Percentiles rank a stretch among this genome's conserved stretches.
Evolutionary conservation across 305 asterid genomes (phyloP).

Genomic region (Lippia alba): DNA sequence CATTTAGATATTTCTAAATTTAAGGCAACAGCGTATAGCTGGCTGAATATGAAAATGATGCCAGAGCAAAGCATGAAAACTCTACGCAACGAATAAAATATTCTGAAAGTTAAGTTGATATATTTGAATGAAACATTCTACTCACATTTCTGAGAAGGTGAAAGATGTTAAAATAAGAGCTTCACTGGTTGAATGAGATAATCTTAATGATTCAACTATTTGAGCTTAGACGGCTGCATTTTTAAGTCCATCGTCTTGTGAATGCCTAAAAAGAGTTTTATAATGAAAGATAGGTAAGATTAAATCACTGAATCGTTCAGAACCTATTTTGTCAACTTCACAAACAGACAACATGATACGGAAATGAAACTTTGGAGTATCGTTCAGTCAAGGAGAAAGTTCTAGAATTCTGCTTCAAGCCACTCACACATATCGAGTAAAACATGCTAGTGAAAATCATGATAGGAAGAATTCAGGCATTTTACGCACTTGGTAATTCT

Average conservation of each 20-base stretch:
- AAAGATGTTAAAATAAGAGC: background rate
- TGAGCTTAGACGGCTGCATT: slow-evolving; percentile 7
- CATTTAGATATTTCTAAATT: too few relatives aligned
- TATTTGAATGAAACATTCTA: background rate
- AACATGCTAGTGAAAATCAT: too few relatives aligned
- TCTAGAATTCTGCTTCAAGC: background rate
- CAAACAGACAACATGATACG: background rate
- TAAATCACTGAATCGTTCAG: background rate
- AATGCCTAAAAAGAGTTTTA: background rate
- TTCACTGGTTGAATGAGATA: background rate
- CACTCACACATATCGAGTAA: background rate
- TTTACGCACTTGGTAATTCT: too few relatives aligned
- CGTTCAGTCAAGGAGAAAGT: background rate
- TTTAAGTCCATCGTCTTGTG: background rate
- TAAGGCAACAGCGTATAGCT: too few relatives aligned
- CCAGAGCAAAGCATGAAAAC: background rate
- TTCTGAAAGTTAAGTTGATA: background rate
- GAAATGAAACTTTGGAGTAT: too few relatives aligned
- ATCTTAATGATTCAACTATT: background rate
- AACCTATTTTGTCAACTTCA: slow-evolving; percentile 8
- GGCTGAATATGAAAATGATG: background rate
- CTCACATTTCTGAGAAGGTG: background rate
- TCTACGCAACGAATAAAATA: background rate
- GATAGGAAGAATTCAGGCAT: too few relatives aligned
- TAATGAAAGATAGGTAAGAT: background rate